Base-by-base conservation (phyloP, 192 early-diverging fungal species). In the Radiomyces spectabilis region DNA sequence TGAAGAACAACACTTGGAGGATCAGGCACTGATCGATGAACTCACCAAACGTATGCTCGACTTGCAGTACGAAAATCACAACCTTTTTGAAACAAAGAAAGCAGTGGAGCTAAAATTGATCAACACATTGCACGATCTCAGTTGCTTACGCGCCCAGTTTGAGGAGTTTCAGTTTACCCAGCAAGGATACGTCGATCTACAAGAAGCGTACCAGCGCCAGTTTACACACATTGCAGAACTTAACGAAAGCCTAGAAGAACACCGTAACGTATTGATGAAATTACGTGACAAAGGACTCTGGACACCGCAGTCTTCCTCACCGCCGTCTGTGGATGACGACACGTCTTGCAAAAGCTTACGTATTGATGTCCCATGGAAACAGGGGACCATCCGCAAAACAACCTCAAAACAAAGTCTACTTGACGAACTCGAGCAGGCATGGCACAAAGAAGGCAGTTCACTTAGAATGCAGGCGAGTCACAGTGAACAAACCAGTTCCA, bases 371-470 rank as follows among this genome's bases (percentile, higher is more conserved):
- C n/a, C n/a, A n/a, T n/a, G n/a, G n/a, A n/a, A n/a, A n/a, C n/a
- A n/a, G n/a, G n/a, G n/a, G n/a, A n/a, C n/a, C n/a, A n/a, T n/a
- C n/a, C n/a, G n/a, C n/a, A n/a, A n/a, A n/a, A n/a, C n/a, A n/a
- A n/a, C n/a, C n/a, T n/a, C n/a, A 12, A 66, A 59, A 21, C 41
- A 57, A 24, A 47, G 66, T 21, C 65, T 80, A 29, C 50, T 80
- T 18, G 66, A 58, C 16, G 75, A 80, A 51, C 45, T 80, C 4
- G 78, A 80, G 51, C 68, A 51, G 30, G 73, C 71, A 41, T 77
- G 72, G 73, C 66, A 56, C 51, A 61, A 67, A 24, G 65, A 68
- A n/a, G n/a, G n/a, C n/a, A n/a, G n/a, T n/a, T n/a, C n/a, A n/a
- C n/a, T n/a, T n/a, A n/a, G n/a, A n/a, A n/a, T n/a, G n/a, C n/a